Base-by-base conservation (phyloP, 805 yeast genomes). In the Blastobotrys mokoenaii region DNA sequence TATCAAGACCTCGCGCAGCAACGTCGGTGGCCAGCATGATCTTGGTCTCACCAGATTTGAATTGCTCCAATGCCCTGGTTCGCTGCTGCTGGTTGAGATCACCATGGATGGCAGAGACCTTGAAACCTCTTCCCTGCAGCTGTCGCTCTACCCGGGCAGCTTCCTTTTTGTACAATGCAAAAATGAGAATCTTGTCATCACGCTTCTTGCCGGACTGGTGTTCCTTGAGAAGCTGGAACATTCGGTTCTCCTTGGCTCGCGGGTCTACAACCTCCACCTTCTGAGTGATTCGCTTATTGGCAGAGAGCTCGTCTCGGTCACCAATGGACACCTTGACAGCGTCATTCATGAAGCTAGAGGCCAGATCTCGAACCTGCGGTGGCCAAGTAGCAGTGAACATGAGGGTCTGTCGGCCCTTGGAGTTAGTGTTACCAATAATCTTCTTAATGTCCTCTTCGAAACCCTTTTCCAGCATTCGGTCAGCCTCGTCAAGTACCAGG, bases 301-400 rank as follows among this genome's bases (percentile, higher is more conserved):
- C 99, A 47, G 86, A 72, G 46, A 93, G 75, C 67, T 90, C 97
- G 61, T 90, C 97, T 53, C 94, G 78, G 64, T 93, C 84, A 58
- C 98, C 98, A 60, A 93, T 84, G 37, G 93, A 80, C 36, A 93
- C 84, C 65, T 85, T 88, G 41, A 87, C 86, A n/a, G 97, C 95
- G 25, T 64, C 53, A 11, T 64, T 58, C 95, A 93, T 84, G 66
- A 83, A 93, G 5, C 83, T 76, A 15, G 79, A 61, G 7, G 98
- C 98, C 51, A 93, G 73, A 52, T 87, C 94, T 61, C 97, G 81
- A 31, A 93, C 97, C 68, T 90, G 95, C 57, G 84, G 85, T n/a
- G 99, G 99, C 98, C 98, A 93, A 1, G 99, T 93, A n/a, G 99
- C 99, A 8, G 98, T 90, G 68, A 93, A 93, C 97, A 93, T 93